A percentile compares a stretch with the other conserved stretches of the same genome.
Evolutionary conservation across 225 moss, liverwort and hornwort genomes (phyloP).

Genomic region (Pseudisothecium myosuroides): DNA sequence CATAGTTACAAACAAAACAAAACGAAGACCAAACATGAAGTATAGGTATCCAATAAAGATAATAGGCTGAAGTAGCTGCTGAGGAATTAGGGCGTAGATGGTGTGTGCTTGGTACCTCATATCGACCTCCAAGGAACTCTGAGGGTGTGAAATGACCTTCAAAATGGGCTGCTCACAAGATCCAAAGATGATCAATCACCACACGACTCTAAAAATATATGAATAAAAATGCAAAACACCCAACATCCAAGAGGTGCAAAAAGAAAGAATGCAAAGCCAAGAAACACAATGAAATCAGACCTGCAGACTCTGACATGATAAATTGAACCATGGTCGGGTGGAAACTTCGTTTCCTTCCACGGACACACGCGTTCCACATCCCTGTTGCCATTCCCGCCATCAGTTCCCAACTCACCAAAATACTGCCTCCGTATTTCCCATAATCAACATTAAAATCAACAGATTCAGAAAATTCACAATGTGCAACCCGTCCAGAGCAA

Average conservation of each 20-base stretch:
- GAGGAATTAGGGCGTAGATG: neutral
- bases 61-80: neutral
- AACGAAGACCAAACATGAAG: neutral
- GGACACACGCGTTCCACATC: conserved; percentile 23
- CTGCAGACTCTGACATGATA: conserved; percentile 33
- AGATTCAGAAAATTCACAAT: neutral
- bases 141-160: conserved; percentile 7
- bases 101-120: conserved; percentile 20
- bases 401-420: neutral
- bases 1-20: neutral
- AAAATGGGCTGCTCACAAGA: conserved; percentile 30
- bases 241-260: neutral
- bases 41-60: neutral
- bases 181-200: neutral
- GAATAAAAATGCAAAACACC: neutral
- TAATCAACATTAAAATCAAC: neutral
- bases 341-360: conserved; percentile 26
- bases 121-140: conserved; percentile 3
- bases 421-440: neutral
- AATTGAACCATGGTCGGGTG: conserved; percentile 17
- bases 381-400: conserved; percentile 7
- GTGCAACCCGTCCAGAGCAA: neutral
- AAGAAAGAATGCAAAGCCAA: neutral
- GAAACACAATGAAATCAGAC: neutral
- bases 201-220: neutral